phyloP scores from a whole-genome alignment of 495 filamentous ascomycete genomes.

The Annulohypoxylon maeteangense region DNA sequence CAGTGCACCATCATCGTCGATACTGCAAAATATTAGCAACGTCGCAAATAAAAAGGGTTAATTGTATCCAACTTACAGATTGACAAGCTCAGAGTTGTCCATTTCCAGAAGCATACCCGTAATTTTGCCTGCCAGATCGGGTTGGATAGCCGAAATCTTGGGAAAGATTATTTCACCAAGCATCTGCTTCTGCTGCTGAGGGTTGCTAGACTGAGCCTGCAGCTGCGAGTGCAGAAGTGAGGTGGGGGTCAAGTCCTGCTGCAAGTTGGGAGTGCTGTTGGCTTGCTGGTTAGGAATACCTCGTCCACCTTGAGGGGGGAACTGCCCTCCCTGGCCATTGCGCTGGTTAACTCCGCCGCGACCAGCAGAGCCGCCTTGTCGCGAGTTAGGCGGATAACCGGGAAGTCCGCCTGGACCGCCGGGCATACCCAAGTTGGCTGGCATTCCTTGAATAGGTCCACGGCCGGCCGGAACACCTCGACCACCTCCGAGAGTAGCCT shows the following conservation, averaged over 20 bases:
- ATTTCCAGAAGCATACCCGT: constrained; percentile 99
- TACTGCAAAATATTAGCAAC: constrained; percentile 62
- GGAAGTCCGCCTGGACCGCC: constrained; percentile 69
- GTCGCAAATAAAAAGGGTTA: not conserved
- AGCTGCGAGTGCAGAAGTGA: constrained; percentile 62
- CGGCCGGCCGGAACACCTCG: constrained; percentile 77
- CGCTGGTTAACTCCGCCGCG: constrained; percentile 54
- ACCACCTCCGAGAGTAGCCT: constrained; percentile 68
- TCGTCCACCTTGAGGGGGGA: constrained; percentile 66
- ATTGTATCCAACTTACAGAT: constrained; percentile 77
- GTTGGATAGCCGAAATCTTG: constrained; percentile 93
- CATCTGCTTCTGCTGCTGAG: constrained; percentile 93
- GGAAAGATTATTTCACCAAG: constrained; percentile 97
- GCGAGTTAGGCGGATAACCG: constrained; percentile 65
- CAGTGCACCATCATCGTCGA: constrained; percentile 89
- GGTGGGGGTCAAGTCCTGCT: constrained; percentile 52
- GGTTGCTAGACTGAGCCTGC: constrained; percentile 60
- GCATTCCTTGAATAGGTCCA: constrained; percentile 79
- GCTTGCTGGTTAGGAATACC: constrained; percentile 53
- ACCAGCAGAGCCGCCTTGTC: constrained; percentile 58
- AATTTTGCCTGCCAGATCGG: constrained; percentile 97
- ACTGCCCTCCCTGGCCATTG: constrained; percentile 48
- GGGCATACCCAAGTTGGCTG: constrained; percentile 61
- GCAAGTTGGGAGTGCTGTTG: constrained; percentile 47
- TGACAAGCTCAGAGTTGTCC: constrained; percentile 92